Evolutionary conservation across 257 asterid genomes (phyloP).

Genomic region (Jaltomata sinuosa): DNA sequence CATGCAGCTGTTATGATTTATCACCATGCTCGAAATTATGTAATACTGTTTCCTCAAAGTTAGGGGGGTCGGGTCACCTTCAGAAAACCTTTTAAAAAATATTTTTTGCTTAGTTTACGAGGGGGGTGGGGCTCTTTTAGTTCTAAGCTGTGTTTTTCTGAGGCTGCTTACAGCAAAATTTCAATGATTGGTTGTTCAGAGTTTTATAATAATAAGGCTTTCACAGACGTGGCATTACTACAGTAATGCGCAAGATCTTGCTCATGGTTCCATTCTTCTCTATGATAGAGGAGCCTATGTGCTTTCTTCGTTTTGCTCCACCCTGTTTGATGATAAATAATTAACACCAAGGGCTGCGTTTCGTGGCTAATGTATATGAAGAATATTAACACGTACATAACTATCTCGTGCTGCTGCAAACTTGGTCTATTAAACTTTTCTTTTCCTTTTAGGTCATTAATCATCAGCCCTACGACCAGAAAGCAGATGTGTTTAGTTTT

Average conservation of each 20-base stretch:
- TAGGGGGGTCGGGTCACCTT: not conserved
- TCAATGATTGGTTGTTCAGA: not conserved
- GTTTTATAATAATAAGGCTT: not conserved
- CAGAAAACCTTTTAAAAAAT: not conserved
- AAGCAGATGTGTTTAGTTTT: slow-evolving; percentile 88
- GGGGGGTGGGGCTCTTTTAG: not conserved
- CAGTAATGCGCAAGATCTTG: not conserved
- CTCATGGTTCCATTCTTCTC: not conserved
- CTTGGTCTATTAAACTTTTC: not conserved
- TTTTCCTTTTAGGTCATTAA: slow-evolving; percentile 52
- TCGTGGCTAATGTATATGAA: not conserved
- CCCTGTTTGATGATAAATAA: not conserved
- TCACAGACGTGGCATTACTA: not conserved
- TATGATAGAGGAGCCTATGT: not conserved
- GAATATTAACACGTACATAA: not conserved
- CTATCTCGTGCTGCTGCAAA: not conserved
- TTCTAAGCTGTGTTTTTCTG: not conserved
- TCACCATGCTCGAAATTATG: not conserved
- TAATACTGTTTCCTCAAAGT: not conserved
- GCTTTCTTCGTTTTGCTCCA: not conserved
- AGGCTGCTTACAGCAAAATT: not conserved
- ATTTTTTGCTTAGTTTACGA: not conserved
- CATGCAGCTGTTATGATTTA: not conserved
- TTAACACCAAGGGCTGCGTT: not conserved
- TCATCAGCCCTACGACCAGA: slow-evolving; percentile 88